phyloP scores from a whole-genome alignment of 2,329 filamentous ascomycete genomes.

The Trichophyton verrucosum region DNA sequence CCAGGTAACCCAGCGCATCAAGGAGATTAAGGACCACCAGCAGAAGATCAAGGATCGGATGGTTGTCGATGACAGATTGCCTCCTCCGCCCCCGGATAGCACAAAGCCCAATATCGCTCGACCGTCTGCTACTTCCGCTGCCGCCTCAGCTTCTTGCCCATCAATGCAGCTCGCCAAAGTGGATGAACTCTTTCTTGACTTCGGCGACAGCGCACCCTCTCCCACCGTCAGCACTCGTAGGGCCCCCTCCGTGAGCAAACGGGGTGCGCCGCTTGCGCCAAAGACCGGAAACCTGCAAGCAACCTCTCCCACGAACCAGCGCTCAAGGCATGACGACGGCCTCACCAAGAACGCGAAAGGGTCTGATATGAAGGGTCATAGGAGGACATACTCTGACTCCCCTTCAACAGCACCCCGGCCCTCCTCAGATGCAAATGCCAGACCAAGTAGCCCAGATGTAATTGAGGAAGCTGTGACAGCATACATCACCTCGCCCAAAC shows the following conservation, averaged over 20 bases:
- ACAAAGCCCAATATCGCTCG: background rate
- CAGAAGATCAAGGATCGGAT: constrained; percentile 36
- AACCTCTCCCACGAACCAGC: constrained; percentile 4
- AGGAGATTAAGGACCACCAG: constrained; percentile 46
- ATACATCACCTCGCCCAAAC: constrained; percentile 67
- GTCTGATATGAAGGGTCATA: constrained; percentile 20
- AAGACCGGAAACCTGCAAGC: constrained; percentile 20
- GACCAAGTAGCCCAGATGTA: constrained; percentile 69
- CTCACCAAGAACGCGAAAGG: constrained; percentile 15
- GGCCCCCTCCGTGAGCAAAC: constrained; percentile 24
- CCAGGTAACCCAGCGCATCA: constrained; percentile 46
- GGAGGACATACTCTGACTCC: constrained; percentile 25
- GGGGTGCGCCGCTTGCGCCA: constrained; percentile 19
- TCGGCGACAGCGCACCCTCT: constrained; percentile 56
- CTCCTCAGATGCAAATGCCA: constrained; percentile 18
- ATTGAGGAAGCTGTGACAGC: constrained; percentile 77
- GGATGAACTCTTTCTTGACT: constrained; percentile 20
- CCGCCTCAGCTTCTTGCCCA: background rate
- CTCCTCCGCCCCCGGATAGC: background rate
- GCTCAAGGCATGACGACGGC: background rate
- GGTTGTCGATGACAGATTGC: constrained; percentile 8
- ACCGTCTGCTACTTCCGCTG: background rate
- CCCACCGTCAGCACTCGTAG: constrained; percentile 54
- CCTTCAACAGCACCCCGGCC: constrained; percentile 6
- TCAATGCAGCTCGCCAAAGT: constrained; percentile 14